phyloP scores from a whole-genome alignment of 345 rosid genomes.

The Mercurialis annua region DNA sequence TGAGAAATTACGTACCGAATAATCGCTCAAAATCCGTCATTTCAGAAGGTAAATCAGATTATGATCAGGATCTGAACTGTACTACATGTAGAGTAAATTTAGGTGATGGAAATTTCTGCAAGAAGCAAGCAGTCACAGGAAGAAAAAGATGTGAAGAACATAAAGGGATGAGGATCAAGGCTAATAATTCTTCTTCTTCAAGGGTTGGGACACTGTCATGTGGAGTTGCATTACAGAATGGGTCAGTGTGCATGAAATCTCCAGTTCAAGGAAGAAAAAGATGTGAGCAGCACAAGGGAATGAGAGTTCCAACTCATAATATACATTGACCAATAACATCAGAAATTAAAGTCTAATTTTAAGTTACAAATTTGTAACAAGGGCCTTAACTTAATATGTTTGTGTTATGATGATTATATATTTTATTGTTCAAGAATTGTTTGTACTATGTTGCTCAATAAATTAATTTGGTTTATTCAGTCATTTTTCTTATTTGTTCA shows the following conservation, averaged over 20 bases:
- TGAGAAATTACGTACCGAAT: slow-evolving; percentile 31
- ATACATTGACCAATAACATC: neutral
- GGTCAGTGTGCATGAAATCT: slow-evolving; percentile 26
- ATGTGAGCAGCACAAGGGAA: slow-evolving; percentile 24
- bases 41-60: slow-evolving; percentile 5
- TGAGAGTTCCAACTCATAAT: slow-evolving; percentile 5
- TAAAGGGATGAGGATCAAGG: slow-evolving; percentile 53
- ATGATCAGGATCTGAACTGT: slow-evolving; percentile 5
- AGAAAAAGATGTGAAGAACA: slow-evolving; percentile 65
- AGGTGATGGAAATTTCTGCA: slow-evolving; percentile 46
- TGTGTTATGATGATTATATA: no score
- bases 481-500: no score
- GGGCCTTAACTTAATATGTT: no score
- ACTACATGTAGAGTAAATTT: slow-evolving; percentile 48
- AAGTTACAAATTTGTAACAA: no score
- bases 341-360: neutral
- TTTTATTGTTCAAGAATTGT: no score
- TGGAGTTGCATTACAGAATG: slow-evolving; percentile 25
- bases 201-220: slow-evolving; percentile 11
- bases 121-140: slow-evolving; percentile 41
- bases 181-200: neutral
- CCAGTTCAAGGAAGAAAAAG: slow-evolving; percentile 25
- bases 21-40: slow-evolving; percentile 8
- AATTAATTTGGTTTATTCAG: no score
- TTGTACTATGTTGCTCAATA: no score